Conservation (phyloP, 2,329 filamentous ascomycete species). For the Fusarium illudens region DNA sequence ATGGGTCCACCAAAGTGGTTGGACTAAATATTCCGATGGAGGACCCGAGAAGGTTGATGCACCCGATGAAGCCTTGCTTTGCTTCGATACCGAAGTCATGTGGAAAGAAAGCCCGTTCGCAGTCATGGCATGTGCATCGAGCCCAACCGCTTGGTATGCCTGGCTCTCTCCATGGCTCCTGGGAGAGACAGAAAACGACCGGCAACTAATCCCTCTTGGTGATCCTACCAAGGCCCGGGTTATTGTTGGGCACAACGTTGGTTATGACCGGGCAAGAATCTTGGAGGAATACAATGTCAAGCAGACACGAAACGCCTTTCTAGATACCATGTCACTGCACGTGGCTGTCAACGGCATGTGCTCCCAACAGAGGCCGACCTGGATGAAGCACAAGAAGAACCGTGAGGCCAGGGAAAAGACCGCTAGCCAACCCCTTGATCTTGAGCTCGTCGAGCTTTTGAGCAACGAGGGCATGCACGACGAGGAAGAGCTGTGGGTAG, state of each 20-base stretch:
- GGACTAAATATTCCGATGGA: constrained; percentile 89
- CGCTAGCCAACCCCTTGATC: constrained; percentile 73
- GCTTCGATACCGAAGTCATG: constrained; percentile 97
- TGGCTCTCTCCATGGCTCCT: constrained; percentile 97
- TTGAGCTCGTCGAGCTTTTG: constrained; percentile 76
- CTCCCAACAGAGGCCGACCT: constrained; percentile 92
- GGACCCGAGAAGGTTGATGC: constrained; percentile 73
- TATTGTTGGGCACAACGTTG: constrained; percentile 93
- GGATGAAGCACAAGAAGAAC: constrained; percentile 96
- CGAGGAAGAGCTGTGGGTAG: constrained; percentile 96
- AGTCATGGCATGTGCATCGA: constrained; percentile 95
- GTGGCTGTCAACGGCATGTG: constrained; percentile 99
- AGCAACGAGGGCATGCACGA: constrained; percentile 77
- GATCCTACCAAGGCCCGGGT: constrained; percentile 77
- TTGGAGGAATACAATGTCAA: constrained; percentile 86
- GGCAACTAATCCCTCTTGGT: constrained; percentile 87
- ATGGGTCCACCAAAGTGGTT: constrained; percentile 85
- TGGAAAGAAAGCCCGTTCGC: constrained; percentile 93
- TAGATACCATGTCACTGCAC: constrained; percentile 98
- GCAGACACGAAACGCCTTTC: constrained; percentile 84
- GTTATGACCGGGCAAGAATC: constrained; percentile 90
- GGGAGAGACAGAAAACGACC: constrained; percentile 77
- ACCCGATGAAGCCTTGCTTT: constrained; percentile 83
- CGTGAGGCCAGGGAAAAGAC: constrained; percentile 84
- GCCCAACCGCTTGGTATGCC: constrained; percentile 91